These are phyloP conservation scores for Corynascus novoguineensis DNA, from an alignment of 495 filamentous ascomycete genomes.

Conservation along the genomic window DNA sequence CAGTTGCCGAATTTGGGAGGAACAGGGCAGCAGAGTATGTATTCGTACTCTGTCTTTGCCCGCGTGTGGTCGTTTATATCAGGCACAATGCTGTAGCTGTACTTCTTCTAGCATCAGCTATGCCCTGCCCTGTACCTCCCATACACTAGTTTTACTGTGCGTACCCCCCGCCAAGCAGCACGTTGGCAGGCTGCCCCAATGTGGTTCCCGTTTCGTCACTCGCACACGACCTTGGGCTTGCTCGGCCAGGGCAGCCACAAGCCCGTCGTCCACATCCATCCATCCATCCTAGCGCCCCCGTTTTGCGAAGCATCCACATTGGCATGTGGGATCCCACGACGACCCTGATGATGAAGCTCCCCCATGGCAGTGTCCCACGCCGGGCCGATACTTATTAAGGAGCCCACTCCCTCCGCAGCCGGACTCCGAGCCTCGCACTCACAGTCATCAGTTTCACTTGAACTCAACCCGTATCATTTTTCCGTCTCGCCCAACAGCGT, in stretches of 20 bases:
- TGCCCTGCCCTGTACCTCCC: slow-evolving; percentile 10
- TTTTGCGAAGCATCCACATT: slow-evolving; percentile 16
- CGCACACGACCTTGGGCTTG: slow-evolving; percentile 14
- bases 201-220: slow-evolving; percentile 29
- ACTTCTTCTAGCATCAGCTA: too few relatives aligned
- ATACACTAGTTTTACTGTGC: too few relatives aligned
- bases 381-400: slow-evolving; percentile 26
- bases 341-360: slow-evolving; percentile 8
- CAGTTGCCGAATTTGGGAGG: slow-evolving; percentile 11
- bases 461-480: neutral
- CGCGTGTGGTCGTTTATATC: neutral
- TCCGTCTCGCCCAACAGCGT: neutral
- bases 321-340: slow-evolving; percentile 20
- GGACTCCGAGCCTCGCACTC: slow-evolving; percentile 22
- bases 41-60: neutral
- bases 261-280: slow-evolving; percentile 7
- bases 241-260: slow-evolving; percentile 13
- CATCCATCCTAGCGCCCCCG: slow-evolving; percentile 24
- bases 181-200: slow-evolving; percentile 16
- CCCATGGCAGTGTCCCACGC: slow-evolving; percentile 19
- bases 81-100: slow-evolving; percentile 11
- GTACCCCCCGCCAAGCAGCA: slow-evolving; percentile 13
- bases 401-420: slow-evolving; percentile 25
- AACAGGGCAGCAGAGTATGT: neutral
- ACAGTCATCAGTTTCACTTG: slow-evolving; percentile 19